Evolutionary conservation across 1,139 yeast genomes (phyloP), one percentile per base, ranked within the genome.

Genomic region (Protomyces inouyei): DNA sequence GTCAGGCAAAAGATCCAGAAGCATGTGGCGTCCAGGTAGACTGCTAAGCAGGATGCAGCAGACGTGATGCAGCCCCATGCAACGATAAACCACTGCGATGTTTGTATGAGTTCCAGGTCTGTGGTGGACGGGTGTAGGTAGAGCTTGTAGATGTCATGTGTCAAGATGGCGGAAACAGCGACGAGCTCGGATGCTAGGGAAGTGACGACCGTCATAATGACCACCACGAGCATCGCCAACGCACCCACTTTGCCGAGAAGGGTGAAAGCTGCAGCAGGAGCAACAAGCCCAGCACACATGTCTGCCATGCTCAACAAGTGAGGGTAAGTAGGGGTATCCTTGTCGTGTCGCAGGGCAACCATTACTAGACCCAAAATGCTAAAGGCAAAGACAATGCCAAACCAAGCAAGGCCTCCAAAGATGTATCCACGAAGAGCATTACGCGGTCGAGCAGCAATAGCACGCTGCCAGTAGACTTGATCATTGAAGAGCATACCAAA

Each of bases 191-290:
- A 80, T 2, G 83, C 78, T 67, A 78, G 76, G 0, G 84, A 80
- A 1, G 83, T 79, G 1, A 83, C 80, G 3, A 78, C 81, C 1
- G 83, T 78, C 71, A 81, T 74, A 75, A 80, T 81, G 4, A 81
- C 77, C 80, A 80, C 78, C 52, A 80, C 71, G 59, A 81, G 69
- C 43, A 79, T 76, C 71, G 79, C 73, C 9, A 75, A 78, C 1
- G 78, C 75, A 10, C 83, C 84, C 10, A 78, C 76, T 61, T 76
- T 78, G 2, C 83, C 83, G 73, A 80, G 71, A 32, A 80, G 67
- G 43, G 78, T 76, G 51, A 75, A 73, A 5, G 80, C 81, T 12
- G 80, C 75, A 9, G 79, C 78, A 14, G 79, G 81, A 43, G 79
- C 73, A 5, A 78, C 80, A 55, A 81, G 72, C 23, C 83, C 84